Evolutionary conservation across 192 early-diverging fungal genomes (phyloP).

Genomic region (Geranomyces michiganensis): DNA sequence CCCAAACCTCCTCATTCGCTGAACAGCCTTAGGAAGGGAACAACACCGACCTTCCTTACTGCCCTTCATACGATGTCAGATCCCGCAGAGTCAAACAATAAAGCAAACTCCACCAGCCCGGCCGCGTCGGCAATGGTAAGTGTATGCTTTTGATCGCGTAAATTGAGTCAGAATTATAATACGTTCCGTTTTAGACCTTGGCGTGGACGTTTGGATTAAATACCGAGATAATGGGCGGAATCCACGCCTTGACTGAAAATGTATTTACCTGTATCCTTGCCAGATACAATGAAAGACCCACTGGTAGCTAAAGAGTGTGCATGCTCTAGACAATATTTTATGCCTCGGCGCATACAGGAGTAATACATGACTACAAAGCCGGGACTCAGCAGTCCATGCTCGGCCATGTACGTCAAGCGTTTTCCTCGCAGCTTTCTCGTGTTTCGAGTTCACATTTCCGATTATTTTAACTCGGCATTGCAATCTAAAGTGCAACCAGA

Average conservation of each 20-base stretch:
- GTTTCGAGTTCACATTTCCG: neutral
- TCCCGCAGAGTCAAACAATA: too few species aligned
- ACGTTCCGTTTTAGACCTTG: conserved; percentile 30
- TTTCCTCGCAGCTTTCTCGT: too few species aligned
- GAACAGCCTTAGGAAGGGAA: too few species aligned
- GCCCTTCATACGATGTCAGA: too few species aligned
- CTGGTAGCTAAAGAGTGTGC: neutral
- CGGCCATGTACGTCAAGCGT: conserved; percentile 56
- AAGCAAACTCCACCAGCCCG: neutral
- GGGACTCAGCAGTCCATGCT: conserved; percentile 55
- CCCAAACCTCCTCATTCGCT: too few species aligned
- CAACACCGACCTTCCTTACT: too few species aligned
- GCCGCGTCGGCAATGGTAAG: conserved; percentile 2
- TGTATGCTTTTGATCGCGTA: neutral
- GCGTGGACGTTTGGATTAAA: conserved; percentile 57
- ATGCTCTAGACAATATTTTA: conserved; percentile 51
- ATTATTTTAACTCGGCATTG: neutral
- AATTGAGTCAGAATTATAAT: neutral
- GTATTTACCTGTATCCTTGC: conserved; percentile 16
- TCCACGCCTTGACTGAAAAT: conserved; percentile 42
- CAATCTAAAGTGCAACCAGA: conserved; percentile 48
- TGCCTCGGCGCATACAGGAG: conserved; percentile 55
- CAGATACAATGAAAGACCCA: too few species aligned
- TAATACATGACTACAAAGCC: conserved; percentile 51
- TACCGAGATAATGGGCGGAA: conserved; percentile 31